Conservation (phyloP, 1,139 yeast genomes). For the Scheffersomyces parashehatae region DNA sequence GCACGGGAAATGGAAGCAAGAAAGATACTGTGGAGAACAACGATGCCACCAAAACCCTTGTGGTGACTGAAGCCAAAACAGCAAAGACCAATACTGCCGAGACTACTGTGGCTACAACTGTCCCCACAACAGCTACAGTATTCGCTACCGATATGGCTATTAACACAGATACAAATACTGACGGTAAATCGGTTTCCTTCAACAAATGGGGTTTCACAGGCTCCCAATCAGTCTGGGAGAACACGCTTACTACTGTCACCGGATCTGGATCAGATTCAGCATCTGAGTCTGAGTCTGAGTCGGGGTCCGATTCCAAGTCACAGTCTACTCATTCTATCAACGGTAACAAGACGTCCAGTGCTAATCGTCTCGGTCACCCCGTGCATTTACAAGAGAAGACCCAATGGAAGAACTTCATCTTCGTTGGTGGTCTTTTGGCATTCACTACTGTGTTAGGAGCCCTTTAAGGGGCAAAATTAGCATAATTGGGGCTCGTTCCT, state of each 20-base stretch:
- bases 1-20: neutral
- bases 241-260: conserved; percentile 9
- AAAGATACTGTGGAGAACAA: neutral
- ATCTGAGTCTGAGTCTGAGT: conserved; percentile 12
- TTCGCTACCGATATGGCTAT: conserved; percentile 10
- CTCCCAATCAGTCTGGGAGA: conserved; percentile 36
- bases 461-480: neutral
- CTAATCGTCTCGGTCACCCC: neutral
- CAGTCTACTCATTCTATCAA: conserved; percentile 9
- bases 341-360: conserved; percentile 9
- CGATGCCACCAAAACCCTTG: neutral
- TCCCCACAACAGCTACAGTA: conserved; percentile 9
- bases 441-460: neutral
- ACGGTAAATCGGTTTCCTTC: conserved; percentile 19
- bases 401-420: neutral
- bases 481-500: too few relatives aligned
- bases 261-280: conserved; percentile 8
- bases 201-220: conserved; percentile 51
- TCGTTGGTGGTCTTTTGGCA: neutral
- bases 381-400: neutral
- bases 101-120: conserved; percentile 9
- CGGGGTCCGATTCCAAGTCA: too few relatives aligned
- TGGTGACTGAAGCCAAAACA: too few relatives aligned
- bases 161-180: conserved; percentile 15
- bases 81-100: neutral